phyloP scores from a whole-genome alignment of 108 stramenopile genomes.

The Nitzschia sp. region DNA sequence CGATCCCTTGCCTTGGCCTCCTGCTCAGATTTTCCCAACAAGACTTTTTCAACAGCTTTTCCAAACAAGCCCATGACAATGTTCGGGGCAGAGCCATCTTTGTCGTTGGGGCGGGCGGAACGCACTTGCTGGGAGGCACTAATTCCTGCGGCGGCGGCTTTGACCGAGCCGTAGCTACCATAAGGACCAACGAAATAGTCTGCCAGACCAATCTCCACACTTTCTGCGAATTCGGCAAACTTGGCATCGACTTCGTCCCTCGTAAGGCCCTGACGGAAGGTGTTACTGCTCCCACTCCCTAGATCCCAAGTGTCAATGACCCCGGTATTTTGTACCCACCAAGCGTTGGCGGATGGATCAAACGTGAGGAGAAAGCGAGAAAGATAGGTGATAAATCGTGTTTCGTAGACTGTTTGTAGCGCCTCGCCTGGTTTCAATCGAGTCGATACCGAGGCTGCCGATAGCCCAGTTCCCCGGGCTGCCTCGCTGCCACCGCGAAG shows the following conservation, averaged over 20 bases:
- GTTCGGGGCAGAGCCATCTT: neutral
- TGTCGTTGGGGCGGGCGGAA: neutral
- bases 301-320: slow-evolving; percentile 29
- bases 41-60: neutral
- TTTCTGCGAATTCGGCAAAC: slow-evolving; percentile 87
- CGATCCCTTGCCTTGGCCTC: slow-evolving; percentile 22
- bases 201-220: slow-evolving; percentile 81
- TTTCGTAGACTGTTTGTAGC: slow-evolving; percentile 80
- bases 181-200: slow-evolving; percentile 90
- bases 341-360: slow-evolving; percentile 76
- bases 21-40: slow-evolving; percentile 13
- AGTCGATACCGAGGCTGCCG: neutral
- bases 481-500: slow-evolving; percentile 55
- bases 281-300: neutral
- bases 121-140: slow-evolving; percentile 45
- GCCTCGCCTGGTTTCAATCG: slow-evolving; percentile 41
- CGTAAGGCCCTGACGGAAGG: neutral
- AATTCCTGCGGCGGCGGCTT: slow-evolving; percentile 72
- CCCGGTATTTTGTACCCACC: slow-evolving; percentile 56
- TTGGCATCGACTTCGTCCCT: slow-evolving; percentile 8
- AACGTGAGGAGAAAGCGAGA: slow-evolving; percentile 81
- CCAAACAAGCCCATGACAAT: neutral
- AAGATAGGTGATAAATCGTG: slow-evolving; percentile 82
- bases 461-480: slow-evolving; percentile 40
- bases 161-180: slow-evolving; percentile 73